Evolutionary conservation across 2,329 filamentous ascomycete species (phyloP).

Genomic region (Penicillium corylophilum): DNA sequence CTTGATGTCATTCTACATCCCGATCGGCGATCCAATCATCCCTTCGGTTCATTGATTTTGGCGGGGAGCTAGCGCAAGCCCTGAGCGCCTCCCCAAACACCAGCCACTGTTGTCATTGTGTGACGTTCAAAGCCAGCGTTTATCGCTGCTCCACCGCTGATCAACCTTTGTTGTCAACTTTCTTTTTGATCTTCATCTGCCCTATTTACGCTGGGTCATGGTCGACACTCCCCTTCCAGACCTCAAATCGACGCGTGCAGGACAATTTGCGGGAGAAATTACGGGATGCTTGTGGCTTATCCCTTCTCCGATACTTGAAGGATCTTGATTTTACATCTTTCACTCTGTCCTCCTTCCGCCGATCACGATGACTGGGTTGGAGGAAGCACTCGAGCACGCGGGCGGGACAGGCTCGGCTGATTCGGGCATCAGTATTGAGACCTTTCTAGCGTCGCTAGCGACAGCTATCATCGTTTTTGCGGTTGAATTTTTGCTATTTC

Average conservation of each 20-base stretch:
- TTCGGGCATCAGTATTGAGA: constrained; percentile 39
- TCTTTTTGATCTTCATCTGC: not conserved
- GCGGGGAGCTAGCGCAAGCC: constrained; percentile 12
- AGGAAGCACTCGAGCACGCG: constrained; percentile 35
- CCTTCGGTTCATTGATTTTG: constrained; percentile 15
- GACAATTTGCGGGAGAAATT: not conserved
- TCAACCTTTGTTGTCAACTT: constrained; percentile 14
- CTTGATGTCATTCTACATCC: constrained; percentile 35
- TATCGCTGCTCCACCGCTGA: constrained; percentile 14
- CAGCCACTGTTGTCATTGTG: constrained; percentile 35
- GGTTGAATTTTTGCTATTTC: constrained; percentile 66
- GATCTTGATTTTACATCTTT: not conserved
- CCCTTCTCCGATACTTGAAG: not conserved
- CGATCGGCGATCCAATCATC: constrained; percentile 31
- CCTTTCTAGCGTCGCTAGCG: constrained; percentile 66
- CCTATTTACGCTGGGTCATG: not conserved
- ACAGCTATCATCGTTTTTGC: constrained; percentile 64
- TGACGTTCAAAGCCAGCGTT: constrained; percentile 4
- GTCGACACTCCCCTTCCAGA: not conserved
- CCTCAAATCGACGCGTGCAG: not conserved
- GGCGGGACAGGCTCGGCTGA: constrained; percentile 37
- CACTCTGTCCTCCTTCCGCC: not conserved
- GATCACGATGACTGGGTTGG: constrained; percentile 29
- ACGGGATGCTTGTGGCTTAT: not conserved
- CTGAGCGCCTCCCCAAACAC: constrained; percentile 15